These are phyloP conservation scores for Yamadazyma dushanensis DNA, from an alignment of 1,139 yeast species.

Conservation along the genomic window DNA sequence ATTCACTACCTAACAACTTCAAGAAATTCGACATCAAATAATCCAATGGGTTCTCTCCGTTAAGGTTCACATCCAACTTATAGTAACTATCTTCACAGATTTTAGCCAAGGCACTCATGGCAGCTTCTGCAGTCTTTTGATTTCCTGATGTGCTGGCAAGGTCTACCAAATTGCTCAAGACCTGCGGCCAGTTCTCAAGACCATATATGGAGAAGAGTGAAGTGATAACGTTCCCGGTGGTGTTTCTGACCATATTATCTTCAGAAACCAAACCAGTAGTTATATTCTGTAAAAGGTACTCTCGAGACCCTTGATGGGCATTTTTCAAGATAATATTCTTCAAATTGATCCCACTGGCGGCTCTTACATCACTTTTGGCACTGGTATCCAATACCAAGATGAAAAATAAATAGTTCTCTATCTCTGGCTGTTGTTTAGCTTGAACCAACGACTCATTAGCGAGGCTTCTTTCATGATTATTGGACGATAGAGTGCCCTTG, in stretches of 20 bases:
- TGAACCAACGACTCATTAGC: conserved; percentile 65
- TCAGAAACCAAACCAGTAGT: conserved; percentile 66
- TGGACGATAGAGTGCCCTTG: conserved; percentile 63
- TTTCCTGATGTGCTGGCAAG: conserved; percentile 41
- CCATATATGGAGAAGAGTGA: conserved; percentile 77
- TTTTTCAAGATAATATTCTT: conserved; percentile 65
- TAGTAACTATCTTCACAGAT: conserved; percentile 82
- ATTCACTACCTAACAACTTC: conserved; percentile 33
- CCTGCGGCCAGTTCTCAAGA: conserved; percentile 69
- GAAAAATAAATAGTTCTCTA: conserved; percentile 74
- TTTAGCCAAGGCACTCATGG: conserved; percentile 79
- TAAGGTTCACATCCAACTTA: conserved; percentile 58
- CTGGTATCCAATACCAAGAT: conserved; percentile 57
- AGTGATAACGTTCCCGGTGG: conserved; percentile 89
- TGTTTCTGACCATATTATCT: conserved; percentile 69
- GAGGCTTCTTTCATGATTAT: conserved; percentile 54
- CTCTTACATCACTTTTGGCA: conserved; percentile 61
- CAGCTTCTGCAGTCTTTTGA: conserved; percentile 52
- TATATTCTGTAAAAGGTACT: conserved; percentile 61
- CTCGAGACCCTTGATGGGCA: conserved; percentile 29
- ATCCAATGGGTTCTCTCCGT: conserved; percentile 68
- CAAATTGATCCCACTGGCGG: conserved; percentile 84
- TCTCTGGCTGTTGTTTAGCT: conserved; percentile 71
- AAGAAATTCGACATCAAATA: conserved; percentile 67
- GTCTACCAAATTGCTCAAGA: conserved; percentile 65